Evolutionary conservation across 441 rosid species (phyloP).

Genomic region (Populus hybrid): DNA sequence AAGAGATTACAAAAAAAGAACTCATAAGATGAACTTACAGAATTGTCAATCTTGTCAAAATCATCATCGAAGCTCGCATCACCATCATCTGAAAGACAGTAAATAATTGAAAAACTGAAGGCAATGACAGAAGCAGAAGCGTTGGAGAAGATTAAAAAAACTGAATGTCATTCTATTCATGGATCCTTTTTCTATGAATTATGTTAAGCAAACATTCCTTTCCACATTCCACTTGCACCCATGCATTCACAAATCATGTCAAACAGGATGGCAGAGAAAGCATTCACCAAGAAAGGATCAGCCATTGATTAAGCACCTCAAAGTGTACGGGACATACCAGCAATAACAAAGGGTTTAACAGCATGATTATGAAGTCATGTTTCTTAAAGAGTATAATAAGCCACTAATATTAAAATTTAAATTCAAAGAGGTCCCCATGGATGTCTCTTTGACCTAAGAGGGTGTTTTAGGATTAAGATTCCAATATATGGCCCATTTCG

Average conservation of each 20-base stretch:
- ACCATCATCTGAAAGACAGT: constrained; percentile 46
- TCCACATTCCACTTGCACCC: neutral
- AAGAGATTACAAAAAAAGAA: neutral
- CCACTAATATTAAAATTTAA: neutral
- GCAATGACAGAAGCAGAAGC: constrained; percentile 1
- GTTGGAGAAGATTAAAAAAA: neutral
- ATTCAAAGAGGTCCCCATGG: neutral
- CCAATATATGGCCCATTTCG: neutral
- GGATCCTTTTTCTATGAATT: neutral
- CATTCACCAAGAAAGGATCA: constrained; percentile 1
- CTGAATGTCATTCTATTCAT: neutral
- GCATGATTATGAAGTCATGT: neutral
- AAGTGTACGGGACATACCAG: neutral
- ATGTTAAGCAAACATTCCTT: neutral
- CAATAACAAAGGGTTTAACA: too few species aligned
- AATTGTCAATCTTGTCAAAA: constrained; percentile 78
- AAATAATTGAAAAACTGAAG: constrained; percentile 8
- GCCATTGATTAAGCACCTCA: neutral
- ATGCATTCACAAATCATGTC: neutral
- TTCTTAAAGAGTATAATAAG: neutral
- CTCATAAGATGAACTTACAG: constrained; percentile 43
- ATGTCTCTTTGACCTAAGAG: neutral
- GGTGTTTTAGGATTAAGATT: neutral
- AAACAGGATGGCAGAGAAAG: neutral
- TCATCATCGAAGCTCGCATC: constrained; percentile 73